Percentiles rank a stretch among this genome's conserved stretches.
Conservation (phyloP, 225 moss, liverwort and hornwort genomes). For the Polytrichum commune region DNA sequence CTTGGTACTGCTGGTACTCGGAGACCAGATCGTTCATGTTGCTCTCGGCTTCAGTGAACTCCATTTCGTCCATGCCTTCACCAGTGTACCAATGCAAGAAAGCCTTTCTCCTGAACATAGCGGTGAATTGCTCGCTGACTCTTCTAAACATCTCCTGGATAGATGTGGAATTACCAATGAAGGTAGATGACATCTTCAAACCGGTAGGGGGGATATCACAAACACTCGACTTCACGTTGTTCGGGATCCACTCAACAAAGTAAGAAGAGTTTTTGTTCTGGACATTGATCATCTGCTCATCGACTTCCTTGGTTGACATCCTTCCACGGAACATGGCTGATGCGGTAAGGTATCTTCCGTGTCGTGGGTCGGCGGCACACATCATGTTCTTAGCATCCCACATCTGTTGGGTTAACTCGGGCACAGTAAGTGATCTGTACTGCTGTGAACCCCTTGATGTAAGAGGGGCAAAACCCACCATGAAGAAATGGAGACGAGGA, state of each 20-base stretch:
- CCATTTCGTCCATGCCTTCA: constrained; percentile 59
- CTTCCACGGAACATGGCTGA: constrained; percentile 48
- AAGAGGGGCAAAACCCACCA: constrained; percentile 49
- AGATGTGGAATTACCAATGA: constrained; percentile 54
- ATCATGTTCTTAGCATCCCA: constrained; percentile 59
- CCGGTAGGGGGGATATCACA: constrained; percentile 52
- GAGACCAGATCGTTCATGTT: constrained; percentile 57
- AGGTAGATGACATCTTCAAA: constrained; percentile 54
- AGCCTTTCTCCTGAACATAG: constrained; percentile 54
- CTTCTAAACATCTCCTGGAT: constrained; percentile 60
- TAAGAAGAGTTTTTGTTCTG: constrained; percentile 57
- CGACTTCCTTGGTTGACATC: constrained; percentile 50
- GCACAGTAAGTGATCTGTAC: constrained; percentile 46
- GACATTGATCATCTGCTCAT: constrained; percentile 52
- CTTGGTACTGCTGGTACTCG: constrained; percentile 55
- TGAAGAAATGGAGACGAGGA: constrained; percentile 49
- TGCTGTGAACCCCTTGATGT: constrained; percentile 53
- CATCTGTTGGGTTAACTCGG: constrained; percentile 54
- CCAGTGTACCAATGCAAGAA: constrained; percentile 56
- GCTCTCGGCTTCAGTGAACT: constrained; percentile 59
- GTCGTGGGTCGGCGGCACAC: constrained; percentile 48
- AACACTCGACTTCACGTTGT: constrained; percentile 47
- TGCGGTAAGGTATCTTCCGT: constrained; percentile 45
- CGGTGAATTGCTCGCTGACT: constrained; percentile 49
- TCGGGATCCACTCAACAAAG: constrained; percentile 53